Evolutionary conservation across 306 rosid species (phyloP).

Genomic region (Vachellia pachyceras): DNA sequence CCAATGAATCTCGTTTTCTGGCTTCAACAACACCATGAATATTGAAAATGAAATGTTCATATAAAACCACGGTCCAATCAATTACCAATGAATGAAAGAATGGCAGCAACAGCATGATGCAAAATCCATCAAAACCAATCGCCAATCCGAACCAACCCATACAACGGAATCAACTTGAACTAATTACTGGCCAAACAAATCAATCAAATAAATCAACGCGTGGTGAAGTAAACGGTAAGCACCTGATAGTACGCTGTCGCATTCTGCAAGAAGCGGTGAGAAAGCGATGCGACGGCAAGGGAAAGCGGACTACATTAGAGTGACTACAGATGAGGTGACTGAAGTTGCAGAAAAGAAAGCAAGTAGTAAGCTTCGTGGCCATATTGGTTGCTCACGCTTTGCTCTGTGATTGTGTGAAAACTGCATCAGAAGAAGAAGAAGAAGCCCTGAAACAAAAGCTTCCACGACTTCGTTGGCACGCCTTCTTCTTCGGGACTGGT

Average conservation of each 20-base stretch:
- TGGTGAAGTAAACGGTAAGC: neutral
- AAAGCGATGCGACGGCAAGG: conserved; percentile 40
- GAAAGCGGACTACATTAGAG: conserved; percentile 34
- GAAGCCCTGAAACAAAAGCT: neutral
- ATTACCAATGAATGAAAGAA: neutral
- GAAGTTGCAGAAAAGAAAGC: conserved; percentile 61
- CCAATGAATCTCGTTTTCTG: neutral
- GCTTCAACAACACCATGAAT: neutral
- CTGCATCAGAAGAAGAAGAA: neutral
- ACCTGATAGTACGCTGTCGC: conserved; percentile 70
- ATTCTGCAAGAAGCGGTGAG: conserved; percentile 63
- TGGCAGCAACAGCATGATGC: neutral
- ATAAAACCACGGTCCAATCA: neutral
- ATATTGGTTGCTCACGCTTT: conserved; percentile 40
- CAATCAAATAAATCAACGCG: neutral
- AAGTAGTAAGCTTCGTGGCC: conserved; percentile 67
- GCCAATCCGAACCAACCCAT: neutral
- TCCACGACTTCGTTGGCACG: neutral
- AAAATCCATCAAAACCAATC: neutral
- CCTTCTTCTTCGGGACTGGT: neutral
- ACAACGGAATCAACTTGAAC: neutral
- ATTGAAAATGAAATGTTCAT: neutral
- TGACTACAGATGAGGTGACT: conserved; percentile 40
- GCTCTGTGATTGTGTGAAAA: neutral
- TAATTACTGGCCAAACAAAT: neutral